Evolutionary conservation across 495 filamentous ascomycete genomes (phyloP).

Genomic region (Massariosphaeria phaeospora): DNA sequence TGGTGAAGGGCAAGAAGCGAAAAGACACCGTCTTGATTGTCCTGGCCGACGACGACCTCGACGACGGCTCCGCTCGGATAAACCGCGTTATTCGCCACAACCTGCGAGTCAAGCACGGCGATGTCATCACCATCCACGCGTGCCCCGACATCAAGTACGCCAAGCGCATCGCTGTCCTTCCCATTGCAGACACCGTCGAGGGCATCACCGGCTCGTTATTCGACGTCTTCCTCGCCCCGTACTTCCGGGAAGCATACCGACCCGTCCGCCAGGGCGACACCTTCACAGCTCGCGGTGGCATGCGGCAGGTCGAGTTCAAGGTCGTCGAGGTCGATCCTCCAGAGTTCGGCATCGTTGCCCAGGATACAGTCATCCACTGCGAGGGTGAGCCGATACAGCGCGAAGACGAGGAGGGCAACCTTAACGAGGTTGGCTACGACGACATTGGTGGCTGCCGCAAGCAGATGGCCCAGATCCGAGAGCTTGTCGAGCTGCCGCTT

Average conservation of each 20-base stretch:
- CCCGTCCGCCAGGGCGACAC: conserved; percentile 94
- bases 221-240: conserved; percentile 98
- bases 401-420: conserved; percentile 96
- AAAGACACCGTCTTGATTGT: conserved; percentile 99
- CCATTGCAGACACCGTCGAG: conserved; percentile 96
- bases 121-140: conserved; percentile 94
- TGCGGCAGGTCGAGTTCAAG: conserved; percentile 99
- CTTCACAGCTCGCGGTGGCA: conserved; percentile 94
- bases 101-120: conserved; percentile 95
- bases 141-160: conserved; percentile 99
- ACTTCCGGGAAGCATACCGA: conserved; percentile 98
- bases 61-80: conserved; percentile 92
- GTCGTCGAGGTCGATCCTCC: conserved; percentile 97
- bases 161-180: conserved; percentile 97
- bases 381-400: conserved; percentile 98
- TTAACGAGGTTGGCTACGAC: conserved; percentile 98
- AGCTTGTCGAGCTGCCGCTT: conserved; percentile 94
- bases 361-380: conserved; percentile 98
- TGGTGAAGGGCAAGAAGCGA: conserved; percentile 99
- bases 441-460: conserved; percentile 99
- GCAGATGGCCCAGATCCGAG: conserved; percentile 98
- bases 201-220: conserved; percentile 95
- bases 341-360: conserved; percentile 96
- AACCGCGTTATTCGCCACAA: conserved; percentile 98
- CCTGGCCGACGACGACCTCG: conserved; percentile 92